Base-by-base conservation (phyloP, 202 grass and related monocot genomes). In the Panicum hallii region DNA sequence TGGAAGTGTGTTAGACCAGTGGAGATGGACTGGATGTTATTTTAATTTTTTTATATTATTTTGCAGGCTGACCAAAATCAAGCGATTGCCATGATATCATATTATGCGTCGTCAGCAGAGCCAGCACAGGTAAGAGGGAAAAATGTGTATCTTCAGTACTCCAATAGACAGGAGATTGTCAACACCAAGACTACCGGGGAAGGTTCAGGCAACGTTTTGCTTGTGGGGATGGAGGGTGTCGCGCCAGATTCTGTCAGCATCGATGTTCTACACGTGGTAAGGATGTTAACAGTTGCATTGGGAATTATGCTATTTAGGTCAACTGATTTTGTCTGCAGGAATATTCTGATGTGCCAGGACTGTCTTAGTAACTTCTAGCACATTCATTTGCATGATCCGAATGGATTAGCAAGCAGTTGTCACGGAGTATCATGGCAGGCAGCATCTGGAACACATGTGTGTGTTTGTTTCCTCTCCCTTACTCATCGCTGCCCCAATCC, bases 111-210 rank as follows among this genome's bases (percentile, higher is more conserved):
- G 1, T 91, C 95, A 72, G 86, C 95, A 28, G 95, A 98, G 72
- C 95, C 93, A 48, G 95, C 95, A 15, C 95, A 98, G 85, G 89
- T 98, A 87, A 89, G 95, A 88, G 95, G 95, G 38, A 95, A 98
- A 87, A 95, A 94, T 72, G 95, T 98, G 45, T 98, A 98, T 78
- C 91, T 98, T 88, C 95, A 98, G 86, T 98, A 98, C 80, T 98
- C 95, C 42, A 98, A 98, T 89, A 95, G 93, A 78, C 89, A 93
- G 84, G 95, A 98, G 82, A 98, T 95, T 76, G 77, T 93, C 61
- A 98, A 98, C 74, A 95, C 68, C 80, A 98, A 95, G 86, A 89
- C 74, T 70, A 87, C 85, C 8, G 95, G 89, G 85, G 95, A 94
- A 79, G 78, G 89, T 64, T 82, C 91, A 11, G 85, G 93, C 67